Conservation (phyloP, 306 rosid genomes). For the Spatholobus suberectus region DNA sequence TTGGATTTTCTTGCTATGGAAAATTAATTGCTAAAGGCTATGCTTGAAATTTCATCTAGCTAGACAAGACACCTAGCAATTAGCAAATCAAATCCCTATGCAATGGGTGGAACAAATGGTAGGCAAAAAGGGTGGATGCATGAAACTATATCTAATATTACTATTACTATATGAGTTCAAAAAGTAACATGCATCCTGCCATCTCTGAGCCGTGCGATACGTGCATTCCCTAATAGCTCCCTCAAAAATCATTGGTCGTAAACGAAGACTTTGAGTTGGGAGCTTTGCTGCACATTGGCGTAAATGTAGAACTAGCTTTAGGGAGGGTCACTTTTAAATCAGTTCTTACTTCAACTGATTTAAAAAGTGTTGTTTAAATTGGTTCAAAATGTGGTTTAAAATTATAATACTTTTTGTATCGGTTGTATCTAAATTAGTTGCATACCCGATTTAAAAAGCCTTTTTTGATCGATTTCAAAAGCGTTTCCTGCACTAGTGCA, state of each 20-base stretch:
- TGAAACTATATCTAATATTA: neutral
- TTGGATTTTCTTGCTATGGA: too few relatives aligned
- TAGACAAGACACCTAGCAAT: slow-evolving; percentile 18
- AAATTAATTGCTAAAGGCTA: too few relatives aligned
- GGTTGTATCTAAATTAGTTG: too few relatives aligned
- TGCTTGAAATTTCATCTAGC: too few relatives aligned
- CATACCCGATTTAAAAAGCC: too few relatives aligned
- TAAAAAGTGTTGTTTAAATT: too few relatives aligned
- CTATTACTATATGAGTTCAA: neutral
- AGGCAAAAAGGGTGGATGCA: slow-evolving; percentile 1
- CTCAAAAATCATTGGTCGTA: slow-evolving; percentile 7
- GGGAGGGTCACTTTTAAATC: too few relatives aligned
- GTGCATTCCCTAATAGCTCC: neutral
- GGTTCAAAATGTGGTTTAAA: too few relatives aligned
- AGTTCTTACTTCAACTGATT: too few relatives aligned
- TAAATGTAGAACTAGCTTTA: neutral
- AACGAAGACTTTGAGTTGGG: slow-evolving; percentile 37
- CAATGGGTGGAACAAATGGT: neutral
- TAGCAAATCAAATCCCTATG: slow-evolving; percentile 6
- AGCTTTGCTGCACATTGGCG: slow-evolving; percentile 12
- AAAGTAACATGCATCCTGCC: neutral
- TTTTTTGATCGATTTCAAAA: too few relatives aligned
- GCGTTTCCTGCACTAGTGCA: too few relatives aligned
- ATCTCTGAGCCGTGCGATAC: neutral
- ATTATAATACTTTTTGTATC: too few relatives aligned